Evolutionary conservation across 106 monocot genomes (phyloP), one percentile per base, ranked within the genome.

Genomic region (Allium cepa): DNA sequence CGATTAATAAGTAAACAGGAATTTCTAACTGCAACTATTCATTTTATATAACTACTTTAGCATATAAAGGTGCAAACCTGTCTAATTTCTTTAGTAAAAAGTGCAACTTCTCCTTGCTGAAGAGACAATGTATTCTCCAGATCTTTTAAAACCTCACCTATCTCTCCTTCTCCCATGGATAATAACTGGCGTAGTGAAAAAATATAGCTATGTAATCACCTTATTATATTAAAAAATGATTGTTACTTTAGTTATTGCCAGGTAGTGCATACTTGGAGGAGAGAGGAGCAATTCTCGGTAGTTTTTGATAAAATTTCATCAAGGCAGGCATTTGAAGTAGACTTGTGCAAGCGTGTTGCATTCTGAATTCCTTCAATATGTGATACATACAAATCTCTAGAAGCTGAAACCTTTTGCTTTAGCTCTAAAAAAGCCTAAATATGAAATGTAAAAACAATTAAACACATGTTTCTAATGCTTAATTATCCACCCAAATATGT

Each of bases 311-410:
- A 87, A 8, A 99, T 67, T 46, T 99, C 93, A 9, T 99, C 99
- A 26, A 99, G 46, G 47, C 62, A 75, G 11, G 79, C 85, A 83
- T 90, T 82, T 11, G 71, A 62, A 47, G 67, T 72, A 59, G 90
- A 84, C 46, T 93, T 93, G 52, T 99, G 87, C 79, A 99, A 78
- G 17, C 76, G 85, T 27, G 93, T 85, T 47, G 79, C 73, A 80
- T 99, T 99, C 72, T 83, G 84, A 2, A 93, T 64, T 9, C 80
- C 83, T 61, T 99, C 93, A 22, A 93, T 66, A 53, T 99, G 93
- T 36, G 90, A 93, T 61, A 68, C 28, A 70, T 83, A 90, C 49
- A 76, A 59, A 62, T 73, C 68, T 55, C 69, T 80, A 64, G 93
- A 76, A 68, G 83, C 69, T 17, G 75, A 71, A 11, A 87, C 75